Evolutionary conservation across 2,329 filamentous ascomycete genomes (phyloP), one percentile per base, ranked within the genome.

Genomic region (Fusarium foetens): DNA sequence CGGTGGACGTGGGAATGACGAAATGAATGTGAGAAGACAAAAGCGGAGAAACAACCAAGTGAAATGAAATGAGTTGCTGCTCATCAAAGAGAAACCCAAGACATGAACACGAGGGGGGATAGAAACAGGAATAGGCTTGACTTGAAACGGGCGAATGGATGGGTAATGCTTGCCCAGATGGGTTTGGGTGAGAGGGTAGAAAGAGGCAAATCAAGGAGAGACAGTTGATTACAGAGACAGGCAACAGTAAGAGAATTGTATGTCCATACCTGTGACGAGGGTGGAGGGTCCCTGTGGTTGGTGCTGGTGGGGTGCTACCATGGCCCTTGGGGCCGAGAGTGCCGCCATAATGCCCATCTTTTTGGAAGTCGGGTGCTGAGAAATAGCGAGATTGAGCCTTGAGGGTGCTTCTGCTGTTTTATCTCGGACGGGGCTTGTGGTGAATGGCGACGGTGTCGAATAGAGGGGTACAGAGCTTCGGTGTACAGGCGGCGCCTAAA

Each of bases 191-290:
- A 38, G 33, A 38, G 38, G 49, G 17, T 43, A 33, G 68, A 42
- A 43, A 58, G 69, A 65, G 55, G 54, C 58, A 58, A 58, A 68
- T 55, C 48, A 62, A 71, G 48, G 62, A 60, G 51, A 58, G 70
- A 59, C 53, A 70, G 66, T 46, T 55, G 64, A 62, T 66, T 45
- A 62, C 46, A 65, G 63, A 65, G 49, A 63, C 61, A 63, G 71
- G 51, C 68, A 51, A 58, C 41, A 68, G 70, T 25, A 19, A 42
- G 36, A 58, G 11, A 66, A 16, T 52, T 70, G 33, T 55, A 60
- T 43, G 45, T 63, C 53, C 75, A 63, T 77, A 77, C 75, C 75
- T 76, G 64, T 68, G 58, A 74, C 70, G 66, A 73, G 75, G 58
- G 64, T 59, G 49, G 59, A 48, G 49, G 31, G 23, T 29, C 54